Evolutionary conservation across 768 basidiomycete genomes (phyloP).

Genomic region (Cystobasidium onofrii): DNA sequence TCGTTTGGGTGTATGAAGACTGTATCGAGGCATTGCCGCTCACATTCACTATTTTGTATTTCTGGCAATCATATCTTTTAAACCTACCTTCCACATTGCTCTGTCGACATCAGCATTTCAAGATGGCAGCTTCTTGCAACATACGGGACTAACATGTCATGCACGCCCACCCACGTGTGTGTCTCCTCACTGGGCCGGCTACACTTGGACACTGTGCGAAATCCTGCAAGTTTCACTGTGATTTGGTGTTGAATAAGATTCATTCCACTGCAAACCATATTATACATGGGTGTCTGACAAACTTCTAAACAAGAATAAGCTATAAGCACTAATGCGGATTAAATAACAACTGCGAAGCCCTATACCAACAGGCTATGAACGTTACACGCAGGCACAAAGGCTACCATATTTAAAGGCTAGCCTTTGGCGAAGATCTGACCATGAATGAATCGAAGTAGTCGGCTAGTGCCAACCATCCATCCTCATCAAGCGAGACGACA

Average conservation of each 20-base stretch:
- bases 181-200: too few relatives aligned
- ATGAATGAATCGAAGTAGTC: constrained; percentile 41
- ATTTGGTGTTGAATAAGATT: neutral
- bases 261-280: neutral
- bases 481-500: constrained; percentile 40
- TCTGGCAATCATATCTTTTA: neutral
- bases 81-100: too few relatives aligned
- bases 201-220: too few relatives aligned
- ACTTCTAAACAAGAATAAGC: neutral
- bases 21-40: neutral
- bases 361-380: neutral
- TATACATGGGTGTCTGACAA: neutral
- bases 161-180: too few relatives aligned
- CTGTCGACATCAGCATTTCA: too few relatives aligned
- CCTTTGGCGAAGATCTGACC: neutral
- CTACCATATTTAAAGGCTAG: neutral
- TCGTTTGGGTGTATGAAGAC: neutral
- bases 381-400: too few relatives aligned
- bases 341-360: neutral
- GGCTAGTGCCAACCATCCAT: constrained; percentile 42
- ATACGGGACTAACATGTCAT: too few relatives aligned
- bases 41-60: neutral
- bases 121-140: too few relatives aligned
- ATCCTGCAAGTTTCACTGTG: too few relatives aligned
- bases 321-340: neutral